Base-by-base conservation (phyloP, 164 flowering plant genomes). In the Houttuynia cordata region DNA sequence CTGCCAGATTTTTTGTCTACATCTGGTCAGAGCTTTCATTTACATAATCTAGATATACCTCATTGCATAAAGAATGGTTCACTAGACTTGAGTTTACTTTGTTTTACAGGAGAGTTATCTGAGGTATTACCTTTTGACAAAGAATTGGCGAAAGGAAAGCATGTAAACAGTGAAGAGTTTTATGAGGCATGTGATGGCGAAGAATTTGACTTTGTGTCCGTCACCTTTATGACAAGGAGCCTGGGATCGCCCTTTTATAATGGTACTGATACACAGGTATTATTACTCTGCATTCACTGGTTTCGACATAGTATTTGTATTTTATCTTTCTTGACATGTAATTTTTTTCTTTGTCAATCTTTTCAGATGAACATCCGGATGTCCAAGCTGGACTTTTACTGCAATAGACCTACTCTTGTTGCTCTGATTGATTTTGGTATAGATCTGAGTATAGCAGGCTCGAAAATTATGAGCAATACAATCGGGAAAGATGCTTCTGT, bases 191-290 rank as follows among this genome's bases (percentile, higher is more conserved):
- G 76, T 58, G 88, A 78, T 22, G 71, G 75, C 63, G 82, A 79
- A 62, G 67, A 67, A 66, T 78, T 82, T 70, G 87, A 93, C 77
- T 93, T 93, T 79, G 94, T 93, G 12, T 74, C 87, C 65, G 75
- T 93, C 54, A 64, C 68, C 64, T 86, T 89, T 64, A 67, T 72
- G 65, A 82, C 77, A 4, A 82, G 80, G 75, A 70, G 74, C 76
- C 81, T 88, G 53, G 64, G 78, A 59, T 93, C 94, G 0, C 82
- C 78, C 61, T 78, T 76, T 73, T 93, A 93, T 68, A 83, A 82
- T 71, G 98, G 97, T 57, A 75, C 80, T 64, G 98, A 93, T 73
- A 82, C 92, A 13, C 91, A 89, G 96, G 98, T 89, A 83, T 12
- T 12, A 45, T 45, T n/a, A n/a, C 45, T 2, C 17, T 12, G 49